Evolutionary conservation across 2,329 filamentous ascomycete species (phyloP).

Genomic region (Verruconis gallopava): DNA sequence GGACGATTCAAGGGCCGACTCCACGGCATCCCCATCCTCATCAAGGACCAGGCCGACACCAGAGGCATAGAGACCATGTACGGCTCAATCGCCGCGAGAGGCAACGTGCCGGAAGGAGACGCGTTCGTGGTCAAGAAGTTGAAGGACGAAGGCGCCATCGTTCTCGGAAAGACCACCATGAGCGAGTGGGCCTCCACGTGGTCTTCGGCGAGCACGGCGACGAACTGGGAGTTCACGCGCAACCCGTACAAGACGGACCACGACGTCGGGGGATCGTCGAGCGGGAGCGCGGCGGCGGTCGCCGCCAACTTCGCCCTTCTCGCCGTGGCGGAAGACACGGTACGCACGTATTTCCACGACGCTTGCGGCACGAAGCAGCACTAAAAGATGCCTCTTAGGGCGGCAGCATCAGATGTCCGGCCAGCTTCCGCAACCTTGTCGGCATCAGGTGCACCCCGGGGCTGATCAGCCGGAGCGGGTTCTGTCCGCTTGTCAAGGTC

Average conservation of each 20-base stretch:
- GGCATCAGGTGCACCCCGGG: constrained; percentile 6
- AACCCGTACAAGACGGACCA: constrained; percentile 15
- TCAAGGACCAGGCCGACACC: constrained; percentile 10
- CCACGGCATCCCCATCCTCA: constrained; percentile 9
- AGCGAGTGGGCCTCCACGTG: constrained; percentile 9
- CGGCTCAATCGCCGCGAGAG: constrained; percentile 2
- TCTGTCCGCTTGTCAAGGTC: constrained; percentile 17
- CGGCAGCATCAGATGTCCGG: constrained; percentile 4
- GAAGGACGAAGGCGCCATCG: constrained; percentile 6
- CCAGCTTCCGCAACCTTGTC: constrained; percentile 7
- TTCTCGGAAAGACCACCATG: constrained; percentile 11
- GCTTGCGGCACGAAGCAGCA: not conserved
- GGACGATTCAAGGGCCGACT: not conserved
- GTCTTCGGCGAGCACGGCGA: constrained; percentile 7
- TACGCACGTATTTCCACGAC: not conserved
- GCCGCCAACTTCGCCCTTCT: constrained; percentile 9
- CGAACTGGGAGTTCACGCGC: too few species aligned
- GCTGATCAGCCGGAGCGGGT: constrained; percentile 14
- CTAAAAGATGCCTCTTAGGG: not conserved
- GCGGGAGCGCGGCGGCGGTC: constrained; percentile 6
- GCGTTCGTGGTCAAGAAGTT: constrained; percentile 5
- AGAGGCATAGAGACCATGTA: constrained; percentile 8
- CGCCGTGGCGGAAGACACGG: constrained; percentile 8
- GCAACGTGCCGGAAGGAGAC: constrained; percentile 5
- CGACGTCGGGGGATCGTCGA: constrained; percentile 16